Evolutionary conservation across 495 filamentous ascomycete genomes (phyloP).

Genomic region (Cryomyces antarcticus): DNA sequence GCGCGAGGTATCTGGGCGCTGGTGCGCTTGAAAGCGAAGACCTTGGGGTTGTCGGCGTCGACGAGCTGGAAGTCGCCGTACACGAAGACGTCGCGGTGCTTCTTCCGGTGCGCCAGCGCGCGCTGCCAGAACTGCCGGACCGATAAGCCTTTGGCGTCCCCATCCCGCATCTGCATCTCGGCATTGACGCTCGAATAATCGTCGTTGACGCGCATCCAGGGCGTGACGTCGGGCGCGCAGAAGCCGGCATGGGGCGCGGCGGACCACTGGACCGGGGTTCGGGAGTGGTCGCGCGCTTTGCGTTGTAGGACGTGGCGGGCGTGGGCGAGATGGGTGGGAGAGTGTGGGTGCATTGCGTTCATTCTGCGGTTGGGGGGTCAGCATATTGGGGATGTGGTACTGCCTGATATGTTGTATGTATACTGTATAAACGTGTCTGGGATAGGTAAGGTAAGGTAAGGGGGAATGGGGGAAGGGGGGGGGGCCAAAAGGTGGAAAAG

Average conservation of each 20-base stretch:
- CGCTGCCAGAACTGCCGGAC: conserved; percentile 27
- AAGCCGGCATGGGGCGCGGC: conserved; percentile 16
- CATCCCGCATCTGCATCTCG: conserved; percentile 9
- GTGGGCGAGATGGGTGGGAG: conserved; percentile 8
- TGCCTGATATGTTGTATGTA: no score
- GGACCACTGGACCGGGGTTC: conserved; percentile 21
- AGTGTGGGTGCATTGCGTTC: conserved; percentile 9
- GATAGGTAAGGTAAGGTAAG: not conserved
- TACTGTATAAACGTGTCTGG: no score
- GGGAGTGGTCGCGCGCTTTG: conserved; percentile 20
- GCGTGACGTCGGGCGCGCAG: conserved; percentile 9
- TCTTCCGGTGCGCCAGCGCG: conserved; percentile 18
- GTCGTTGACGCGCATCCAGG: conserved; percentile 22
- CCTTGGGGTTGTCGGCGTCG: conserved; percentile 13
- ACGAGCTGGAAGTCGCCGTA: conserved; percentile 25
- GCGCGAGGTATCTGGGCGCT: not conserved
- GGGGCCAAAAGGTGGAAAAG: no score
- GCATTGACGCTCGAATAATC: conserved; percentile 19
- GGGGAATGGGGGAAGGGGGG: no score
- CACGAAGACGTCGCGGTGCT: conserved; percentile 22
- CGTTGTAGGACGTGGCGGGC: conserved; percentile 11
- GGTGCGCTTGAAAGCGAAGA: conserved; percentile 21
- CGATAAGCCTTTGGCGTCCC: conserved; percentile 4
- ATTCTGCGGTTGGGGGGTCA: conserved; percentile 1
- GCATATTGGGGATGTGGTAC: no score